Evolutionary conservation across 306 rosid species (phyloP).

Genomic region (Ochetophila trinervis): DNA sequence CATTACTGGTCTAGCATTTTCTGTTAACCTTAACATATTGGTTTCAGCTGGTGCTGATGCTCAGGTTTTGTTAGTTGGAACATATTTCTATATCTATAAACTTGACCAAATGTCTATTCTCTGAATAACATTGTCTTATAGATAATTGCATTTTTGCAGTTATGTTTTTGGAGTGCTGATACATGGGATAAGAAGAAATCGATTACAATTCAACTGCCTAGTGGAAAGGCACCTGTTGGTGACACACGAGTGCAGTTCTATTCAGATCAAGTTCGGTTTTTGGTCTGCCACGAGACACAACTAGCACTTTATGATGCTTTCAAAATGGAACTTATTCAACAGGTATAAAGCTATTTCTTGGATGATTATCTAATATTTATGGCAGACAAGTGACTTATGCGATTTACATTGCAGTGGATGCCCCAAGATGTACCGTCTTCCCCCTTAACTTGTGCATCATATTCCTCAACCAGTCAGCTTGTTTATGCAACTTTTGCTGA

Average conservation of each 20-base stretch:
- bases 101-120: too few relatives aligned
- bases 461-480: conserved; percentile 58
- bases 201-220: conserved; percentile 39
- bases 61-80: conserved; percentile 31
- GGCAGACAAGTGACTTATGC: background rate
- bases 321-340: conserved; percentile 45
- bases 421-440: conserved; percentile 60
- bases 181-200: conserved; percentile 55
- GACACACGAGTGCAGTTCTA: conserved; percentile 65
- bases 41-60: conserved; percentile 86
- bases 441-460: conserved; percentile 56
- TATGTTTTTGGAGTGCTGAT: conserved; percentile 50
- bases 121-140: background rate
- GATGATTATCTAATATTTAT: conserved; percentile 13
- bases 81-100: too few relatives aligned
- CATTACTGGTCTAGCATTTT: conserved; percentile 70
- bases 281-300: conserved; percentile 55
- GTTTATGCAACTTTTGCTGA: conserved; percentile 53
- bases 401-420: conserved; percentile 50
- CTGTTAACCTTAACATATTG: conserved; percentile 51
- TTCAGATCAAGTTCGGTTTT: conserved; percentile 46
- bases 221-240: conserved; percentile 53
- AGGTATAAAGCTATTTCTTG: conserved; percentile 34
- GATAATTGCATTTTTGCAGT: conserved; percentile 30
- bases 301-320: conserved; percentile 60